A percentile compares a stretch with the other conserved stretches of the same genome.
phyloP scores from a whole-genome alignment of 306 rosid genomes.

The Sicyos baderoa region DNA sequence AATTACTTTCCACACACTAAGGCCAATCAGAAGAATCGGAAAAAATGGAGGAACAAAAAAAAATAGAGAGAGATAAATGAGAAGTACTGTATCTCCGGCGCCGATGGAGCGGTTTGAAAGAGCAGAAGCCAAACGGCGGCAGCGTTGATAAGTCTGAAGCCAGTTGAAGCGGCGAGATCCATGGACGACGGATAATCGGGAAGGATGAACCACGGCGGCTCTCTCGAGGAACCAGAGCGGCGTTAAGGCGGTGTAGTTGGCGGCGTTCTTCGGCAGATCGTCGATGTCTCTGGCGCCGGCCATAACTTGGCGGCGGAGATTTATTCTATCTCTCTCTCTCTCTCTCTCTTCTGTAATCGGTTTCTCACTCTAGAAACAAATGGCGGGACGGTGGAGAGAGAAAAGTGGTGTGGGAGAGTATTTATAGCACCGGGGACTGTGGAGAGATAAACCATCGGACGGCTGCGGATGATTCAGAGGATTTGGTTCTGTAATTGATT shows the following conservation, averaged over 20 bases:
- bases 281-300: slow-evolving; percentile 52
- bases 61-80: background rate
- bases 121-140: slow-evolving; percentile 81
- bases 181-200: slow-evolving; percentile 55
- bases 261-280: slow-evolving; percentile 71
- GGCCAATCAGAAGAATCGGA: background rate
- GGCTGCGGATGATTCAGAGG: background rate
- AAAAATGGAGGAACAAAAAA: background rate
- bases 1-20: slow-evolving; percentile 7
- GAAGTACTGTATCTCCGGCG: slow-evolving; percentile 56
- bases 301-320: slow-evolving; percentile 18
- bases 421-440: background rate
- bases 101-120: slow-evolving; percentile 54
- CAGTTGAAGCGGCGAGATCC: slow-evolving; percentile 76
- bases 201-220: slow-evolving; percentile 72
- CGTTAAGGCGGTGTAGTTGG: slow-evolving; percentile 76
- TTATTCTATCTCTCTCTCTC: slow-evolving; percentile 4
- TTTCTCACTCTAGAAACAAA: slow-evolving; percentile 6
- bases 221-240: slow-evolving; percentile 85
- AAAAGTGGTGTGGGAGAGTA: background rate
- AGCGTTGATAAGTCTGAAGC: slow-evolving; percentile 71
- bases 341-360: slow-evolving; percentile 1
- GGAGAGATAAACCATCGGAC: slow-evolving; percentile 6
- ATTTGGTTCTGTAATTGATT: background rate
- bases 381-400: background rate